Evolutionary conservation across 2,329 filamentous ascomycete species (phyloP), one percentile per base, ranked within the genome.

Genomic region (Elsinoe ampelina): DNA sequence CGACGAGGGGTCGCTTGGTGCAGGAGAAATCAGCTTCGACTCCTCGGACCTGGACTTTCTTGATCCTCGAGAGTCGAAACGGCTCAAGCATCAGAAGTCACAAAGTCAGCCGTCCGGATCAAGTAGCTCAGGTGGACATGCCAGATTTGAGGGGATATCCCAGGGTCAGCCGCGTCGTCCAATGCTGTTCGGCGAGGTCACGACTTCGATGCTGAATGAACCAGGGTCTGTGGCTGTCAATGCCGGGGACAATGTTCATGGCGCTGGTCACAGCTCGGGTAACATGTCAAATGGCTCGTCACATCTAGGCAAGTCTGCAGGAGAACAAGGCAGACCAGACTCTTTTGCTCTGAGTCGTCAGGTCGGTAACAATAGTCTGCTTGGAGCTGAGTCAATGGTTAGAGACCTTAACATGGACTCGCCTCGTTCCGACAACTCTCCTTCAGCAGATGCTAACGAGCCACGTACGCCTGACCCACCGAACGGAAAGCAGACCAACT

Each of bases 181-280:
- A 13, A 78, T 77, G 51, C 70, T 85, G 5, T 85, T 84, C 64
- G 82, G 82, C 11, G 82, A 85, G 65, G 80, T 85, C 60, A 77
- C 77, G 10, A 69, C 74, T 26, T 81, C 80, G 51, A 10, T 54
- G 19, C 34, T 48, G 30, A 43, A 57, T 32, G 41, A 42, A n/a
- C 26, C n/a, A 1, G 64, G 13, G 65, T 67, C 19, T 22, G 52
- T 43, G 19, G 32, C 32, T 17, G 30, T 22, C 5, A 20, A 12
- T 17, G 12, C 3, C 8, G 26, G 26, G 8, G 8, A 7, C 26
- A 7, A 30, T 30, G 4, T n/a, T 3, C 41, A 42, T 3, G 38
- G 17, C n/a, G 19, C 43, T 4, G 55, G 30, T 10, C 13, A 34
- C 26, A 35, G 45, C 30, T 50, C 45, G 2, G 22, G 15, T 11